phyloP scores from a whole-genome alignment of 257 asterid genomes.

The Przewalskia tangutica region DNA sequence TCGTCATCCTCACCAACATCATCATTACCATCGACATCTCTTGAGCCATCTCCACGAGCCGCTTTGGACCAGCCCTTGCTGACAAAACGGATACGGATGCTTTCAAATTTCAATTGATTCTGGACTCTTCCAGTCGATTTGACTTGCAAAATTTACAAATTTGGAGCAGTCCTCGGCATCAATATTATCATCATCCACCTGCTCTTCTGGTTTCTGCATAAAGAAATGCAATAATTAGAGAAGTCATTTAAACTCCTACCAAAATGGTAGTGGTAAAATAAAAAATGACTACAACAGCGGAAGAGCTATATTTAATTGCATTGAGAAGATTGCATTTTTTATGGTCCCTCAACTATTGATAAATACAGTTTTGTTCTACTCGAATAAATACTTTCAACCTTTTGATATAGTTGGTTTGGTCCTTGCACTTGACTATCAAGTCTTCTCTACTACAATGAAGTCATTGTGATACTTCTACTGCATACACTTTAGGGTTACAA shows the following conservation, averaged over 20 bases:
- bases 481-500: neutral
- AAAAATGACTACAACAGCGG: neutral
- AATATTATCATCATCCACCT: slow-evolving; percentile 28
- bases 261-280: neutral
- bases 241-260: neutral
- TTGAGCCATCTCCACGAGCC: slow-evolving; percentile 47
- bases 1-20: slow-evolving; percentile 34
- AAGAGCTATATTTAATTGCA: neutral
- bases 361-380: neutral
- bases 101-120: slow-evolving; percentile 44
- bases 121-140: slow-evolving; percentile 46
- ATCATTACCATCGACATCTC: slow-evolving; percentile 24
- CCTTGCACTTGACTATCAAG: neutral
- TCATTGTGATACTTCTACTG: neutral
- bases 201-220: slow-evolving; percentile 51
- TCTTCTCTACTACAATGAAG: neutral
- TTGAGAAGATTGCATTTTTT: neutral
- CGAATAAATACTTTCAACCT: neutral
- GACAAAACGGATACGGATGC: slow-evolving; percentile 82
- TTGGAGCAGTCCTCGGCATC: slow-evolving; percentile 79
- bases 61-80: slow-evolving; percentile 86
- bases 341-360: neutral
- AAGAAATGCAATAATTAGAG: neutral
- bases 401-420: neutral
- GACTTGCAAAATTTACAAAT: slow-evolving; percentile 27